A percentile compares a stretch with the other conserved stretches of the same genome.
Evolutionary conservation across 768 basidiomycete species (phyloP).

Genomic region (Termitomyces sp.): DNA sequence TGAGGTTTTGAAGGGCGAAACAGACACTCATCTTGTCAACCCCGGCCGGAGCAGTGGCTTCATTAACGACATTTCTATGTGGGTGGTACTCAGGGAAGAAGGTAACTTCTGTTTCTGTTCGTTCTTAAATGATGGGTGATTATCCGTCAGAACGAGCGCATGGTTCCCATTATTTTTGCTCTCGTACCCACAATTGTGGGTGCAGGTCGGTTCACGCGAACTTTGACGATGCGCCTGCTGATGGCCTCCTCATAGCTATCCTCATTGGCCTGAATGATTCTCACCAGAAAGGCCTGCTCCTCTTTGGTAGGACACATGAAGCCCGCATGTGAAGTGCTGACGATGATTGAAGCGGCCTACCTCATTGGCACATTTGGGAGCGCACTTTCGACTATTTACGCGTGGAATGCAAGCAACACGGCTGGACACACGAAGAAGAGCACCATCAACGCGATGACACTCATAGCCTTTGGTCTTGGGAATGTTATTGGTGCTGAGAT

Average conservation of each 20-base stretch:
- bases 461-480: slow-evolving; percentile 48
- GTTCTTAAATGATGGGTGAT: neutral
- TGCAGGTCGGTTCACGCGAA: slow-evolving; percentile 28
- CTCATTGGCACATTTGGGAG: slow-evolving; percentile 53
- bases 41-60: slow-evolving; percentile 46
- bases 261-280: slow-evolving; percentile 48
- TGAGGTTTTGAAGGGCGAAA: slow-evolving; percentile 34
- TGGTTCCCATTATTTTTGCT: slow-evolving; percentile 55
- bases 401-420: slow-evolving; percentile 61
- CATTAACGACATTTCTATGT: slow-evolving; percentile 42
- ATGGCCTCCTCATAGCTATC: slow-evolving; percentile 27
- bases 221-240: neutral
- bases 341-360: slow-evolving; percentile 32
- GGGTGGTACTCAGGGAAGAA: slow-evolving; percentile 66
- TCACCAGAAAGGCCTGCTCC: slow-evolving; percentile 41
- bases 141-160: slow-evolving; percentile 41
- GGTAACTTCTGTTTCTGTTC: slow-evolving; percentile 21
- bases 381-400: slow-evolving; percentile 53
- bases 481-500: slow-evolving; percentile 62
- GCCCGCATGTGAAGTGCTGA: neutral
- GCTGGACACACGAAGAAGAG: slow-evolving; percentile 66
- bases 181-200: slow-evolving; percentile 56
- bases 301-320: slow-evolving; percentile 39
- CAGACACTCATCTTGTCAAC: slow-evolving; percentile 57
- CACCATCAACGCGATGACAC: slow-evolving; percentile 56